A percentile compares a stretch with the other conserved stretches of the same genome.
Conservation (phyloP, 495 filamentous ascomycete species). For the Penicillium parvum region DNA sequence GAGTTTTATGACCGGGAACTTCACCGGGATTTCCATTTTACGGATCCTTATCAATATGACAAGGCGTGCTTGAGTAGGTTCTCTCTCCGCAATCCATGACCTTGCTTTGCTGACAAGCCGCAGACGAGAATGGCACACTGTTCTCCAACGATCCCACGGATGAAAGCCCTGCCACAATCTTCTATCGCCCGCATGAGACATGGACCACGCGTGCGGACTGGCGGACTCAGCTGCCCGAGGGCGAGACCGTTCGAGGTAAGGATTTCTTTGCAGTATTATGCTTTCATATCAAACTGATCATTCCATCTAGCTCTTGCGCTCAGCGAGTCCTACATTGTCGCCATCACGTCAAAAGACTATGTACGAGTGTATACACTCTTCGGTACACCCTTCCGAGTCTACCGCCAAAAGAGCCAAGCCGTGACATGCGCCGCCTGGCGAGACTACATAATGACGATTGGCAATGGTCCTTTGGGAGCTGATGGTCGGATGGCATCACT, state of each 20-base stretch:
- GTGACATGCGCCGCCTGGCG: conserved; percentile 90
- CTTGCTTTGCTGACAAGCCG: conserved; percentile 24
- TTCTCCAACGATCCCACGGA: conserved; percentile 77
- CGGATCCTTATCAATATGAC: conserved; percentile 90
- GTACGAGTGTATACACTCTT: conserved; percentile 90
- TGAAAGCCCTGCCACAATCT: conserved; percentile 72
- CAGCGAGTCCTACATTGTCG: conserved; percentile 84
- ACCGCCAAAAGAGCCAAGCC: conserved; percentile 86
- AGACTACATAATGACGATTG: conserved; percentile 90
- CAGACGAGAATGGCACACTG: conserved; percentile 74
- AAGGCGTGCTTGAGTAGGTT: conserved; percentile 76
- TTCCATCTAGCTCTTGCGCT: conserved; percentile 71
- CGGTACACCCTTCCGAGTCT: conserved; percentile 81
- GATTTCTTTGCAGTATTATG: neutral
- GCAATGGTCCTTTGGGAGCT: conserved; percentile 78
- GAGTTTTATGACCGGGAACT: conserved; percentile 94
- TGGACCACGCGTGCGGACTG: conserved; percentile 91
- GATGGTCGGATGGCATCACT: conserved; percentile 67
- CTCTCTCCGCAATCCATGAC: too few relatives aligned
- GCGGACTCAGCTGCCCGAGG: conserved; percentile 75
- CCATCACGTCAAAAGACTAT: conserved; percentile 77
- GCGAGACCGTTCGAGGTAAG: conserved; percentile 67
- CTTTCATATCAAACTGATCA: neutral
- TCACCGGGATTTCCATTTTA: conserved; percentile 92
- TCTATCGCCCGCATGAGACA: conserved; percentile 94